phyloP scores from a whole-genome alignment of 176 grass and related monocot species.

The Puya raimondii region DNA sequence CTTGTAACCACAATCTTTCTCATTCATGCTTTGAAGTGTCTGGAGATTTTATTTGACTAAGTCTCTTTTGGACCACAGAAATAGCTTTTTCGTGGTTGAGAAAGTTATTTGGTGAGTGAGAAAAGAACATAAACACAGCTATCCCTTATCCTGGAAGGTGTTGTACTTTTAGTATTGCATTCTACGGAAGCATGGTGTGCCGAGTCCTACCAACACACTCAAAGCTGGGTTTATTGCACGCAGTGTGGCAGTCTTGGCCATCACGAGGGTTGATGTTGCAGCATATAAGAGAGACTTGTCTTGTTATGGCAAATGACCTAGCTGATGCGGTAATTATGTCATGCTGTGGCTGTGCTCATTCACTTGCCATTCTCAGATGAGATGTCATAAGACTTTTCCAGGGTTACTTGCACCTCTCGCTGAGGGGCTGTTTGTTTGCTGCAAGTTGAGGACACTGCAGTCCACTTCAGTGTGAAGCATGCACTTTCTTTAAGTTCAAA shows the following conservation, averaged over 20 bases:
- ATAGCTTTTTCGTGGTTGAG: too few species aligned
- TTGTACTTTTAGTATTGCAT: too few species aligned
- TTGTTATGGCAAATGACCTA: not conserved
- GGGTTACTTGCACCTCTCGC: too few species aligned
- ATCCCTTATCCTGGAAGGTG: too few species aligned
- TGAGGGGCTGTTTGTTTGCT: too few species aligned
- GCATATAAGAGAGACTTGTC: not conserved
- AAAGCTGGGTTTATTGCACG: not conserved
- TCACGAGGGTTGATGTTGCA: not conserved
- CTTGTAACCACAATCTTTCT: conserved; percentile 4
- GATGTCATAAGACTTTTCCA: too few species aligned
- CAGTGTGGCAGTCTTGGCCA: not conserved
- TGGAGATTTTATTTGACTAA: not conserved
- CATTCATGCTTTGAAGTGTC: not conserved
- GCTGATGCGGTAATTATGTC: not conserved
- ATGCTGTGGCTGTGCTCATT: not conserved
- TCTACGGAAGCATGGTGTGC: too few species aligned
- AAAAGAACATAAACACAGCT: too few species aligned
- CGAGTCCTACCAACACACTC: too few species aligned
- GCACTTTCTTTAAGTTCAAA: not conserved
- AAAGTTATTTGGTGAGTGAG: too few species aligned
- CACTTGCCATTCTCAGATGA: not conserved
- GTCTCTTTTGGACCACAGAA: not conserved
- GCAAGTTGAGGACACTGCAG: too few species aligned
- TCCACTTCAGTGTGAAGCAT: not conserved